Conservation (phyloP, 768 basidiomycete genomes). For the Chiua virens region DNA sequence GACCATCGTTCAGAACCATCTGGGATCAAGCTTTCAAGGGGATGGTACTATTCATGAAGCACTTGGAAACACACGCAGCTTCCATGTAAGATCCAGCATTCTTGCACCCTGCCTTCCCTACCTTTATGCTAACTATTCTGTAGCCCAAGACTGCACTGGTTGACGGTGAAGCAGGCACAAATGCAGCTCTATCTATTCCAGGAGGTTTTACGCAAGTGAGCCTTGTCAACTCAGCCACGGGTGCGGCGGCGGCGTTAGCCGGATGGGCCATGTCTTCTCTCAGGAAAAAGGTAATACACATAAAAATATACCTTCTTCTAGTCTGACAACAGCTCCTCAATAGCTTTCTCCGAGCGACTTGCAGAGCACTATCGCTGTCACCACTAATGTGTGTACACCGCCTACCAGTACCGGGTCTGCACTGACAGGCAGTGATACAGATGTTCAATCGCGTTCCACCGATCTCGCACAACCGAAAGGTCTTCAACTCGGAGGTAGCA, state of each 20-base stretch:
- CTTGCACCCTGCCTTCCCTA: too few species aligned
- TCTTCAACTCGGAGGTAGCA: slow-evolving; percentile 69
- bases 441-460: slow-evolving; percentile 7
- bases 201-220: slow-evolving; percentile 31
- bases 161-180: slow-evolving; percentile 38
- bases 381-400: slow-evolving; percentile 44
- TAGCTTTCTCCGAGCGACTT: slow-evolving; percentile 74
- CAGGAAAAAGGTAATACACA: slow-evolving; percentile 65
- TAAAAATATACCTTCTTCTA: too few species aligned
- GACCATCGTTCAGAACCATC: slow-evolving; percentile 59
- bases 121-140: background rate
- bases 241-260: slow-evolving; percentile 88
- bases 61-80: slow-evolving; percentile 73
- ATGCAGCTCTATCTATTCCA: slow-evolving; percentile 27
- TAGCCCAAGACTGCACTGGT: slow-evolving; percentile 57
- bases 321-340: background rate
- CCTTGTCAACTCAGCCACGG: slow-evolving; percentile 83
- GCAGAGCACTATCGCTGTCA: slow-evolving; percentile 58
- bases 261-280: slow-evolving; percentile 96
- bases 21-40: slow-evolving; percentile 97
- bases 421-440: background rate
- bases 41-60: slow-evolving; percentile 82
- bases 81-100: slow-evolving; percentile 59
- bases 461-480: slow-evolving; percentile 47
- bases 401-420: slow-evolving; percentile 4